Evolutionary conservation across 75 land plant species (phyloP).

Genomic region (Selaginella tamariscina): DNA sequence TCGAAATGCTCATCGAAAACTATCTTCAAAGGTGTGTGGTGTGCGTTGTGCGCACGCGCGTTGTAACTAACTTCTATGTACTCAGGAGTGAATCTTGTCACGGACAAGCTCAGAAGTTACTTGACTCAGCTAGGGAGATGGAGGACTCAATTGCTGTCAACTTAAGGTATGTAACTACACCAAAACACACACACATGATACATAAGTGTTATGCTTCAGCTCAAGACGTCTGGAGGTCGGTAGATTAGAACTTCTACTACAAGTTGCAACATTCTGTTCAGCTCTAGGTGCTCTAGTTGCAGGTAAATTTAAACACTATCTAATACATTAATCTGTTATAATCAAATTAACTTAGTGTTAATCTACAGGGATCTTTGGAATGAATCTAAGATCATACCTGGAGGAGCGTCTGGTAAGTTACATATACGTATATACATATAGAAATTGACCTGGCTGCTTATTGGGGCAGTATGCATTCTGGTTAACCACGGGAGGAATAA

Average conservation of each 20-base stretch:
- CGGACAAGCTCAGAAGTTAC: conserved; percentile 90
- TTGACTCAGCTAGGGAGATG: conserved; percentile 97
- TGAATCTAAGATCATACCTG: conserved; percentile 91
- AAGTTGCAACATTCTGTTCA: conserved; percentile 94
- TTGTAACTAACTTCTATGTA: neutral
- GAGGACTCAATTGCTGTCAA: conserved; percentile 98
- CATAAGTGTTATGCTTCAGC: conserved; percentile 40
- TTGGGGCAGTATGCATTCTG: conserved; percentile 84
- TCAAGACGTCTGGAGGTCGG: conserved; percentile 92
- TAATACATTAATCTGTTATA: neutral
- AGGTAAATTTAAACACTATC: conserved; percentile 32
- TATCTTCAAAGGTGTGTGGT: conserved; percentile 64
- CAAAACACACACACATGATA: no score
- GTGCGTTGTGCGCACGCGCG: neutral
- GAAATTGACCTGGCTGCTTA: neutral
- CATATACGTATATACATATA: neutral
- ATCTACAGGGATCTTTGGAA: conserved; percentile 87
- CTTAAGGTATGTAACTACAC: conserved; percentile 52
- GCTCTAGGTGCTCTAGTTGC: conserved; percentile 95
- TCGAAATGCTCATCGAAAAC: conserved; percentile 97
- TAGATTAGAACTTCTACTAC: conserved; percentile 88
- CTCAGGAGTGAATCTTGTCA: conserved; percentile 96
- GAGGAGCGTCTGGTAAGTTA: conserved; percentile 77
- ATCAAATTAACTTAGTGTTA: neutral
- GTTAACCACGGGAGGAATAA: conserved; percentile 76